These are phyloP conservation scores for Leishmania amazonensis DNA, from an alignment of 208 protist genomes.

Conservation along the genomic window DNA sequence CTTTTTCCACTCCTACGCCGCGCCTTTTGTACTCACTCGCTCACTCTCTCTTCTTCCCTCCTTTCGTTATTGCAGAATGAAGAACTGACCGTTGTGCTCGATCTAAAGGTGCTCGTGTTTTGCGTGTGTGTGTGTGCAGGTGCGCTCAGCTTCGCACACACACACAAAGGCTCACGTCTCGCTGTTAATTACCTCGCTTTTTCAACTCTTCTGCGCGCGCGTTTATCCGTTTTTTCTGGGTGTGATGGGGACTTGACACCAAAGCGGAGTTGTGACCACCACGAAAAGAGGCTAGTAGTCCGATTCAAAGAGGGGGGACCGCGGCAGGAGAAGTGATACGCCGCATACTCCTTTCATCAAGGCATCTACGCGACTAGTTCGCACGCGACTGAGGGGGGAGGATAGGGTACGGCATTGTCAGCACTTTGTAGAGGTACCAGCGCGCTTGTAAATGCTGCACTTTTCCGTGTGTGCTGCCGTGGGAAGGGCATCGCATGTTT, in stretches of 20 bases:
- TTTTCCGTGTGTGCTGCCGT: not conserved
- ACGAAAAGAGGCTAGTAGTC: not conserved
- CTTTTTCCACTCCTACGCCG: not conserved
- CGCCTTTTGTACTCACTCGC: not conserved
- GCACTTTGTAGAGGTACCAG: not conserved
- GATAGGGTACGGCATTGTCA: not conserved
- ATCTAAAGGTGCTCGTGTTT: not conserved
- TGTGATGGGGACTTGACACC: not conserved
- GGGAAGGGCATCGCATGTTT: not conserved
- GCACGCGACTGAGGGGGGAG: not conserved
- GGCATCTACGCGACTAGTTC: not conserved
- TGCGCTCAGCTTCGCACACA: not conserved
- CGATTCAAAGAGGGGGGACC: not conserved
- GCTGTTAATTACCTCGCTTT: not conserved
- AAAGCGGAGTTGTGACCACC: not conserved
- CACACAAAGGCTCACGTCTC: not conserved
- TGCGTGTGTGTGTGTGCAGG: not conserved
- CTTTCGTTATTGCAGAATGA: not conserved
- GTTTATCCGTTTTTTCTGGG: not conserved
- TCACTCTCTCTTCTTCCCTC: not conserved
- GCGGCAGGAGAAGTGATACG: conserved; percentile 1
- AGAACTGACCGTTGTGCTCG: not conserved
- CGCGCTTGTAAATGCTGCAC: conserved; percentile 18
- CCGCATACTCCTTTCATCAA: not conserved
- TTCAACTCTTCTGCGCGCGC: not conserved